A percentile compares a stretch with the other conserved stretches of the same genome.
These are phyloP conservation scores for Pseudocercospora pini-densiflorae DNA, from an alignment of 2,329 filamentous ascomycete genomes.

Conservation along the genomic window DNA sequence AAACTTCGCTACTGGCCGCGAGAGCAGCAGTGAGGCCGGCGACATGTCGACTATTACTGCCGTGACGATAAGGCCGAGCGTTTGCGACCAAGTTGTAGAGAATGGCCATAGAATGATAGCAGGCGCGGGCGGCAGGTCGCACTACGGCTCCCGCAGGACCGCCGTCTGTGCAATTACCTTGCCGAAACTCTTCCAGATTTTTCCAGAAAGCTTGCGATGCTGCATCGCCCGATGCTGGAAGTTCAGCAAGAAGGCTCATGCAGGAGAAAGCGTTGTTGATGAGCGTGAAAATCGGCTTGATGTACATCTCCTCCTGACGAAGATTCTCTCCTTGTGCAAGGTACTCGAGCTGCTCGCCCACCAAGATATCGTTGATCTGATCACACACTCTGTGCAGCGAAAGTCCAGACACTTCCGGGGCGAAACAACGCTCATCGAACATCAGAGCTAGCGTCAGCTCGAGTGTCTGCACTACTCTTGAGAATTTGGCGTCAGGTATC, in stretches of 20 bases:
- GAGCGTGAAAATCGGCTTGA: background rate
- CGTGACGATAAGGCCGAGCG: background rate
- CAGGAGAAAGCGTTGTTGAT: background rate
- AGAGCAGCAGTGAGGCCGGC: background rate
- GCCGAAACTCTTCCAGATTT: constrained; percentile 1
- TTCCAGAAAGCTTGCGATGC: constrained; percentile 3
- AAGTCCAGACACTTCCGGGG: background rate
- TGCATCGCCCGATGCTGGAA: background rate
- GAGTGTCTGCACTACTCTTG: background rate
- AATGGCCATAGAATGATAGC: constrained; percentile 4
- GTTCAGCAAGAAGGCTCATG: background rate
- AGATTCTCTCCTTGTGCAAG: background rate
- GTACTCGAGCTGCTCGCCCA: background rate
- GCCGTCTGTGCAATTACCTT: background rate
- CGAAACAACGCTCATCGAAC: background rate
- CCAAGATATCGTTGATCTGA: background rate
- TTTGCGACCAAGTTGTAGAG: constrained; percentile 8
- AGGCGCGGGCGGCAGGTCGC: background rate
- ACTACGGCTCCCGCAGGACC: background rate
- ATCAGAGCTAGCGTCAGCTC: background rate
- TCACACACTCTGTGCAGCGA: background rate
- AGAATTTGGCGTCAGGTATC: background rate
- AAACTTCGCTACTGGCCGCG: background rate
- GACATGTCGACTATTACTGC: background rate
- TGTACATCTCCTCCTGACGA: background rate